phyloP scores from a whole-genome alignment of 495 filamentous ascomycete species.

The Cudoniella acicularis region DNA sequence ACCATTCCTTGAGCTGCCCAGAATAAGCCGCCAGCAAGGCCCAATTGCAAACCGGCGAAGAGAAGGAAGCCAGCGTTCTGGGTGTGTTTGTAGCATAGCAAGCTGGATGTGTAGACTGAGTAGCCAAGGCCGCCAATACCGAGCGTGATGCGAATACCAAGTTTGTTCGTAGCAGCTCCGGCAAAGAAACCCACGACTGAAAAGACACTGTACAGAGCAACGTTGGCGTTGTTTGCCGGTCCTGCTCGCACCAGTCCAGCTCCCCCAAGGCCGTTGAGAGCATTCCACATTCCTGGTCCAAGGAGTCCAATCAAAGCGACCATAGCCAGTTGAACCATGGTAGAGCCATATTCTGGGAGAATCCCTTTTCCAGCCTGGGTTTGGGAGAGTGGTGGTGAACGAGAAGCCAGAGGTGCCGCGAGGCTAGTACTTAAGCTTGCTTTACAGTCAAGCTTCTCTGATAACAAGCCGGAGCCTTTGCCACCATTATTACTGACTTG shows the following conservation, averaged over 20 bases:
- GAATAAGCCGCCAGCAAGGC: constrained; percentile 77
- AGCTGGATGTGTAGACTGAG: constrained; percentile 71
- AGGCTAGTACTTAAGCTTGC: too few relatives aligned
- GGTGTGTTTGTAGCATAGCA: constrained; percentile 80
- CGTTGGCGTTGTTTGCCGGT: constrained; percentile 60
- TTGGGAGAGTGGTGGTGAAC: too few relatives aligned
- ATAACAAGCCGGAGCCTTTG: too few relatives aligned
- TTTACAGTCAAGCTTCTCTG: too few relatives aligned
- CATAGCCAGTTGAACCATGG: background rate
- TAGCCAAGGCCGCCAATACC: constrained; percentile 81
- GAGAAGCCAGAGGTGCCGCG: too few relatives aligned
- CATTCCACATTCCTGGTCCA: constrained; percentile 25
- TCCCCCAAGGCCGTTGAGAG: constrained; percentile 68
- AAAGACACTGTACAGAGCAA: constrained; percentile 75
- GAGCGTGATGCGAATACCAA: constrained; percentile 69
- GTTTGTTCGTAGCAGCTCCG: constrained; percentile 69
- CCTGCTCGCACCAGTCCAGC: constrained; percentile 60
- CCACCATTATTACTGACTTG: too few relatives aligned
- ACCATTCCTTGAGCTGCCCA: constrained; percentile 91
- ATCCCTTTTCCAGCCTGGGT: background rate
- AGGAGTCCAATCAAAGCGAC: background rate
- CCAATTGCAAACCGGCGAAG: constrained; percentile 66
- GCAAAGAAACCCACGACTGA: constrained; percentile 81
- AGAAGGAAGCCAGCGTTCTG: constrained; percentile 72
- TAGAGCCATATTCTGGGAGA: background rate